Evolutionary conservation across 164 flowering plant genomes (phyloP).

Genomic region (Stephania cephalantha): DNA sequence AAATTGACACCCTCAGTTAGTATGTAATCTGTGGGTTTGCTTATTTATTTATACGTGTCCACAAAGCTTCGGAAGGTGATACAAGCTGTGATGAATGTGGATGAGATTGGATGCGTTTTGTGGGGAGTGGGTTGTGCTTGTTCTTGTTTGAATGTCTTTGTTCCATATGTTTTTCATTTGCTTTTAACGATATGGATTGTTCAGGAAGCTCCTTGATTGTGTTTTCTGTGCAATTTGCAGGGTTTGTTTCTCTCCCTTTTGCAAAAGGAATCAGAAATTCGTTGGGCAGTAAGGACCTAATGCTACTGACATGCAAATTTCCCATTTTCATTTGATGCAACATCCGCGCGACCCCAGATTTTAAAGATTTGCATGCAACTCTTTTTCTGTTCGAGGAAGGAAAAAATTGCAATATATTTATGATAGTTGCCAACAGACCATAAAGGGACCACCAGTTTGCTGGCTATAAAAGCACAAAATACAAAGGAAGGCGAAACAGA

Average conservation of each 20-base stretch:
- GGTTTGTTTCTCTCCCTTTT: slow-evolving; percentile 67
- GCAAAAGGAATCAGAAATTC: slow-evolving; percentile 71
- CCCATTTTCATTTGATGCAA: background rate
- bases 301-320: background rate
- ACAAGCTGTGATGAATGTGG: background rate
- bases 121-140: background rate
- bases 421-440: no score
- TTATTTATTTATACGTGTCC: background rate
- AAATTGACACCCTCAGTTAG: no score
- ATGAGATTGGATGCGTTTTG: background rate
- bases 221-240: slow-evolving; percentile 38
- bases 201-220: background rate
- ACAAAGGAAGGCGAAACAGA: no score
- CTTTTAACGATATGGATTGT: background rate
- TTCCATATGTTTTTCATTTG: background rate
- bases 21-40: no score
- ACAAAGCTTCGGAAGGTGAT: background rate
- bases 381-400: background rate
- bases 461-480: no score
- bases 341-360: background rate
- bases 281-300: slow-evolving; percentile 64
- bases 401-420: no score
- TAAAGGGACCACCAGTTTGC: no score
- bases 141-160: background rate
- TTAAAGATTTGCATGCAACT: background rate